A percentile compares a stretch with the other conserved stretches of the same genome.
These are phyloP conservation scores for Aspergillus wentii DNA, from an alignment of 495 filamentous ascomycete genomes.

Conservation along the genomic window DNA sequence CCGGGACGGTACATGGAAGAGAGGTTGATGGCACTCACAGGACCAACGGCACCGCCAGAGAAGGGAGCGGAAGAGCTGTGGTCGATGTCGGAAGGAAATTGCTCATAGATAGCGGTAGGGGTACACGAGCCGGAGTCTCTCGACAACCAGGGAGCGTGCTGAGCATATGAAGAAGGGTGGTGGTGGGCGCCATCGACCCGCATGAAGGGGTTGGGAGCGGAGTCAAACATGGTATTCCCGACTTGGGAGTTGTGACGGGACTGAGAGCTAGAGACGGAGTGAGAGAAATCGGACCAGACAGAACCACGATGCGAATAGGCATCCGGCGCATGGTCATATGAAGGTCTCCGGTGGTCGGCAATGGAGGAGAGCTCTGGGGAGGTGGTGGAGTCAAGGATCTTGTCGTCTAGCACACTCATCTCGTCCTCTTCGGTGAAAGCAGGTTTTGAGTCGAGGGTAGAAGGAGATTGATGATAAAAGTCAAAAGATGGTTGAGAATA, in stretches of 20 bases:
- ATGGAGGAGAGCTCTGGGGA: conserved; percentile 67
- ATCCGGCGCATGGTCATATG: conserved; percentile 62
- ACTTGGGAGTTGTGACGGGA: conserved; percentile 37
- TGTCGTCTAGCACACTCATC: conserved; percentile 75
- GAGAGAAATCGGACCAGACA: conserved; percentile 70
- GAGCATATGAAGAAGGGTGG: conserved; percentile 38
- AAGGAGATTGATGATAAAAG: conserved; percentile 57
- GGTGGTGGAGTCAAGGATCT: conserved; percentile 68
- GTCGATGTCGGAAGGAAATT: conserved; percentile 59
- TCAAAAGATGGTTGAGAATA: conserved; percentile 46
- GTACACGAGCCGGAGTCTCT: conserved; percentile 54
- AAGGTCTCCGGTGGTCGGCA: conserved; percentile 58
- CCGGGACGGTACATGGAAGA: conserved; percentile 38
- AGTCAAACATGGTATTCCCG: conserved; percentile 30
- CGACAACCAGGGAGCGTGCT: conserved; percentile 45
- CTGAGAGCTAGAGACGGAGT: conserved; percentile 34
- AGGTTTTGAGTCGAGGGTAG: conserved; percentile 57
- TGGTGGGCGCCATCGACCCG: conserved; percentile 50
- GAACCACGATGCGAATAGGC: conserved; percentile 72
- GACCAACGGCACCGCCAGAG: conserved; percentile 47
- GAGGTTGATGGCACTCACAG: conserved; percentile 41
- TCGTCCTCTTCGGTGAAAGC: conserved; percentile 76
- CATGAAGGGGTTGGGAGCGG: conserved; percentile 49
- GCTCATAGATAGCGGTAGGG: conserved; percentile 56
- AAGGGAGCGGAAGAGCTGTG: conserved; percentile 50